Evolutionary conservation across 2,329 filamentous ascomycete genomes (phyloP).

Genomic region (Colletotrichum aenigma): DNA sequence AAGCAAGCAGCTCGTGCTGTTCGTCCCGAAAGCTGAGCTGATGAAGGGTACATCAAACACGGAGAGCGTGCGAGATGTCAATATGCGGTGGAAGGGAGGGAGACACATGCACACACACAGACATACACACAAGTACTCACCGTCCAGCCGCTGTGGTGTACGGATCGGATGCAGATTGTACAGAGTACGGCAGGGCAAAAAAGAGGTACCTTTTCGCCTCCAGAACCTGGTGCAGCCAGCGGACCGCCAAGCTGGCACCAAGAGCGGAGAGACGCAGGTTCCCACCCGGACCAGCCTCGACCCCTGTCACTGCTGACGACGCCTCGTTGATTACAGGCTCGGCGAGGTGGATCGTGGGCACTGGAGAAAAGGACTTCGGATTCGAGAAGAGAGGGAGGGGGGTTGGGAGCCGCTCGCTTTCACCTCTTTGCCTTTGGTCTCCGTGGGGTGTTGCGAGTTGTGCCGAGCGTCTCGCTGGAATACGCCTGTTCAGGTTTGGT

Average conservation of each 20-base stretch:
- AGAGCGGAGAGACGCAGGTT: conserved; percentile 14
- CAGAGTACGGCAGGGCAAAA: not conserved
- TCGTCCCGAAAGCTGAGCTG: not conserved
- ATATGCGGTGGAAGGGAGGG: not conserved
- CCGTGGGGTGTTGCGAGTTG: not conserved
- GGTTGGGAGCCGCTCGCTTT: not conserved
- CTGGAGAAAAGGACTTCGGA: not conserved
- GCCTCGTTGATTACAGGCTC: conserved; percentile 19
- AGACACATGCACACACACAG: not conserved
- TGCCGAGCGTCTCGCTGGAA: not conserved
- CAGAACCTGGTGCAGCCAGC: not conserved
- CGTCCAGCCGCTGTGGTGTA: not conserved
- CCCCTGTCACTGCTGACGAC: conserved; percentile 19
- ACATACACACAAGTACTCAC: not conserved
- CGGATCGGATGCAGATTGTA: not conserved
- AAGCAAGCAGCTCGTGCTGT: not conserved
- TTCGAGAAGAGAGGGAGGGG: conserved; percentile 6
- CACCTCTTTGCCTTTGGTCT: not conserved
- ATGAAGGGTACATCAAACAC: not conserved
- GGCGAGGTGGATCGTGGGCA: conserved; percentile 14
- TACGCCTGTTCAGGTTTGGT: not conserved
- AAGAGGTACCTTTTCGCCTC: not conserved
- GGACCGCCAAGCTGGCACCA: conserved; percentile 16
- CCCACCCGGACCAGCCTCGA: not conserved
- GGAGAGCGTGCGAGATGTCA: not conserved